Evolutionary conservation across 1,139 yeast genomes (phyloP), one percentile per base, ranked within the genome.

Genomic region (Zygosaccharomyces pseudobailii): DNA sequence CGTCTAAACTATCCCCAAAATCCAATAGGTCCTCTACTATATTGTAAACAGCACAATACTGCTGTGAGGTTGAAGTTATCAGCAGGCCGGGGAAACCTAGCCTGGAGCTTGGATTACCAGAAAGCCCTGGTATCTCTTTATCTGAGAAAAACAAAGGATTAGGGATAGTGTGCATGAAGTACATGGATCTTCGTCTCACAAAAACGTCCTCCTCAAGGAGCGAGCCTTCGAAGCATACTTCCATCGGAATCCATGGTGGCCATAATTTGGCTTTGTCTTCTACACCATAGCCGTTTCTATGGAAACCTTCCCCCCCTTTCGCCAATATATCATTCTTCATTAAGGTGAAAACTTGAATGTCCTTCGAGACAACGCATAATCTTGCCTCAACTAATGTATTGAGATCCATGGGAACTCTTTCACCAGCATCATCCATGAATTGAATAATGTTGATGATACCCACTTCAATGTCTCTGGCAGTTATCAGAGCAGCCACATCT

Each of bases 181-280:
- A 84, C 68, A 84, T 77, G 0, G 89, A 76, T 10, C 84, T 78
- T 45, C 78, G 74, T 50, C 83, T 83, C 28, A 85, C 71, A 27
- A 88, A 79, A 48, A 83, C 71, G 48, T 82, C 76, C 27, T 75
- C 69, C 24, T 72, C 69, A 37, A 84, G 64, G 56, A 83, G 73
- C 0, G 74, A 64, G n/a, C 81, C 76, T 46, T 84, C 84, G 58
- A 84, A 84, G 55, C 88, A 82, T 56, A 82, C 75, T 61, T 89
- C 96, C 41, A 79, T 55, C 0, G 82, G 85, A 20, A 87, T 68
- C 86, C 88, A 82, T 0, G 95, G 95, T 0, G 95, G 92, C 95
- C 96, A 86, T 27, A 52, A 51, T 3, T 57, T 55, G 9, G 62
- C 53, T 27, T 65, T 59, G 6, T 61, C 65, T 27, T 66, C 66